phyloP scores from a whole-genome alignment of 108 stramenopile species.

The Nitzschia putrida region DNA sequence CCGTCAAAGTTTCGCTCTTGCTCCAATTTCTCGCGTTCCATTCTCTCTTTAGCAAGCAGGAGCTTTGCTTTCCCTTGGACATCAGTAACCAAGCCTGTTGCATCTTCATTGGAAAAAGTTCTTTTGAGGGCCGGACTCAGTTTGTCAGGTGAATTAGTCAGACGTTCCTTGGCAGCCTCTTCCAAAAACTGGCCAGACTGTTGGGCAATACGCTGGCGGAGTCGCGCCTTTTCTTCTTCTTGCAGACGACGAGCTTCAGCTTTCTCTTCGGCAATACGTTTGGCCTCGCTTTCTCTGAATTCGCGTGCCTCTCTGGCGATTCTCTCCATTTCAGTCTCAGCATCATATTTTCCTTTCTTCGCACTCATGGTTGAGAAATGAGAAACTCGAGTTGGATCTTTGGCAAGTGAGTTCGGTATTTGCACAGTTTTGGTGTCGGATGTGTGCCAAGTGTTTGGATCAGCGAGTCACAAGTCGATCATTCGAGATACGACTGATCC shows the following conservation, averaged over 20 bases:
- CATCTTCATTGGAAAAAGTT: background rate
- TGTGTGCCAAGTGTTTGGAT: background rate
- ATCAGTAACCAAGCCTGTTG: background rate
- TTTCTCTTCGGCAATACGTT: slow-evolving; percentile 29
- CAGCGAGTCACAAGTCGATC: background rate
- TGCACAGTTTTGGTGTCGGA: background rate
- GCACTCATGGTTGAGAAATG: too few species aligned
- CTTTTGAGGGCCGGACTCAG: background rate
- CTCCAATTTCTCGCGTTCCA: slow-evolving; percentile 12
- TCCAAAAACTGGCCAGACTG: slow-evolving; percentile 10
- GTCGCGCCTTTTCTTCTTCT: slow-evolving; percentile 7
- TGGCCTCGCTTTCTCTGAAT: slow-evolving; percentile 24
- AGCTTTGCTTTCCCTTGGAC: slow-evolving; percentile 12
- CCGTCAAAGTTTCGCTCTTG: background rate
- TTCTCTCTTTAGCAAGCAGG: slow-evolving; percentile 5
- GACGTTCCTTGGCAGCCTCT: slow-evolving; percentile 15
- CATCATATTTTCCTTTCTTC: background rate
- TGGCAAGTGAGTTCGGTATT: background rate
- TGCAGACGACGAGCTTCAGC: slow-evolving; percentile 9
- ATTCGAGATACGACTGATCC: slow-evolving; percentile 18
- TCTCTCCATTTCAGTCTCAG: slow-evolving; percentile 22
- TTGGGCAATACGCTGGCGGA: slow-evolving; percentile 21
- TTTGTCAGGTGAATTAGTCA: background rate
- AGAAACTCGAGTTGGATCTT: too few species aligned
- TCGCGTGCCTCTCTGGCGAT: slow-evolving; percentile 28